Evolutionary conservation across 1,284 basidiomycete species (phyloP).

Genomic region (Malassezia yamatoensis): DNA sequence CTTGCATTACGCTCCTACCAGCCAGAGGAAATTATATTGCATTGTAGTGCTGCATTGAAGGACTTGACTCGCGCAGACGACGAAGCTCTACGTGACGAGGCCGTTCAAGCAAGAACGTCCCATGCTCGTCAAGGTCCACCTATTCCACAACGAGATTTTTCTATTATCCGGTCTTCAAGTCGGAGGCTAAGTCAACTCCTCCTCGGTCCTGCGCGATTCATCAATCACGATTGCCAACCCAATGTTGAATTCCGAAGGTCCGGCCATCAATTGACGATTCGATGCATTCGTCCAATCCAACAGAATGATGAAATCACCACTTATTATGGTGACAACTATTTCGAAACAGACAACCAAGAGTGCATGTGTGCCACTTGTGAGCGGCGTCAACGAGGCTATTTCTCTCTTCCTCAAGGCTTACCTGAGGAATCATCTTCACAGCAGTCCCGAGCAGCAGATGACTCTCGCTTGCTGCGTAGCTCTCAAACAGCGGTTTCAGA

Average conservation of each 20-base stretch:
- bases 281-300: slow-evolving; percentile 66
- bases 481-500: neutral
- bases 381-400: slow-evolving; percentile 59
- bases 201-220: slow-evolving; percentile 82
- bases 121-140: slow-evolving; percentile 55
- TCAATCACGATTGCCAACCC: slow-evolving; percentile 87
- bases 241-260: slow-evolving; percentile 77
- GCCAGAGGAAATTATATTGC: slow-evolving; percentile 63
- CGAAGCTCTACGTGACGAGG: slow-evolving; percentile 56
- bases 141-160: slow-evolving; percentile 62
- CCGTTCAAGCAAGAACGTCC: slow-evolving; percentile 52
- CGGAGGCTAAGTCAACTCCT: slow-evolving; percentile 85
- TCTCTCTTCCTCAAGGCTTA: slow-evolving; percentile 1
- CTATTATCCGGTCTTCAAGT: slow-evolving; percentile 76
- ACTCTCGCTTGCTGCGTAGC: neutral
- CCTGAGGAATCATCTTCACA: neutral
- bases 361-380: slow-evolving; percentile 86
- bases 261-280: slow-evolving; percentile 77
- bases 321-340: slow-evolving; percentile 53
- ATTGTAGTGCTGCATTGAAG: slow-evolving; percentile 56
- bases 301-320: slow-evolving; percentile 72
- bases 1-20: slow-evolving; percentile 66
- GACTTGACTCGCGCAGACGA: slow-evolving; percentile 48
- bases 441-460: neutral
- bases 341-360: slow-evolving; percentile 71